Evolutionary conservation across 257 asterid genomes (phyloP).

Genomic region (Capsicum pubescens): DNA sequence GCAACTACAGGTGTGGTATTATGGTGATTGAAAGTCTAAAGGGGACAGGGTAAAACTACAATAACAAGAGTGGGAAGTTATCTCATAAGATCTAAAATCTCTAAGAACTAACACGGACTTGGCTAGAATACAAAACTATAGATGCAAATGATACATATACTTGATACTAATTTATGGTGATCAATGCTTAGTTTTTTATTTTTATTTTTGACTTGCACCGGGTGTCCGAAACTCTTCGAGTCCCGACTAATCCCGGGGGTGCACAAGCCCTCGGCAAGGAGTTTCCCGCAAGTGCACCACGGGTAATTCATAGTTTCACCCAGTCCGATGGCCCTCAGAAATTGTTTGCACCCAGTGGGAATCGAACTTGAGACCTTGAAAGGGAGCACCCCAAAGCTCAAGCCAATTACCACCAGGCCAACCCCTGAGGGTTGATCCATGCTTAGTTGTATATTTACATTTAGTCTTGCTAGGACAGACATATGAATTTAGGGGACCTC

Average conservation of each 20-base stretch:
- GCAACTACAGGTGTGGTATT: neutral
- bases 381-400: no score
- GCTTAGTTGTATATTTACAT: neutral
- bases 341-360: no score
- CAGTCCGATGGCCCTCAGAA: no score
- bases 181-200: neutral
- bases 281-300: no score
- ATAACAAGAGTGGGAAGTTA: constrained; percentile 13
- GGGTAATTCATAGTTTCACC: no score
- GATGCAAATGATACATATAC: neutral
- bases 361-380: no score
- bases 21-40: neutral
- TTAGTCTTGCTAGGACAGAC: neutral
- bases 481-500: neutral
- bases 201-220: neutral
- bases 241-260: no score
- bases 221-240: no score
- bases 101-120: neutral
- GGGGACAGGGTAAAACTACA: neutral
- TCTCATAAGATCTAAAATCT: constrained; percentile 1
- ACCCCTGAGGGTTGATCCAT: neutral
- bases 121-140: neutral
- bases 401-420: no score
- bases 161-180: neutral
- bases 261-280: no score